phyloP scores from a whole-genome alignment of 805 yeast species.

The Ogataea salicorniae region DNA sequence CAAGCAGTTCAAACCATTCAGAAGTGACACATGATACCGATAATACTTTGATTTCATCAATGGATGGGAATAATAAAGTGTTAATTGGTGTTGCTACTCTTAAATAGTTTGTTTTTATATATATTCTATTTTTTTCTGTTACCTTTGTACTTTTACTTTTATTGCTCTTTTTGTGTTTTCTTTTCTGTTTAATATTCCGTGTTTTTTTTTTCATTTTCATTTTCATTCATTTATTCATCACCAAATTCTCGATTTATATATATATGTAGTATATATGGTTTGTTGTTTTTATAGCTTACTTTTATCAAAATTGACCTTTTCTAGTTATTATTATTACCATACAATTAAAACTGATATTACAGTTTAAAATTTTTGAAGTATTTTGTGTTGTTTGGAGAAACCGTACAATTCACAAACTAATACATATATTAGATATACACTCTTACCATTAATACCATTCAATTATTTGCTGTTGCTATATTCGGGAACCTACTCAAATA shows the following conservation, averaged over 20 bases:
- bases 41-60: slow-evolving; percentile 12
- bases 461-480: not conserved
- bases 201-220: not conserved
- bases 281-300: not conserved
- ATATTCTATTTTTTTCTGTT: not conserved
- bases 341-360: too few relatives aligned
- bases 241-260: not conserved
- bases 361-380: too few relatives aligned
- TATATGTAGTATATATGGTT: not conserved
- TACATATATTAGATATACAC: not conserved
- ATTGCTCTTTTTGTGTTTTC: not conserved
- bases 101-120: not conserved
- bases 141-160: not conserved
- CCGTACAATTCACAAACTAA: too few relatives aligned
- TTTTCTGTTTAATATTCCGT: not conserved
- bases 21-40: slow-evolving; percentile 14
- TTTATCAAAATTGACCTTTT: too few relatives aligned
- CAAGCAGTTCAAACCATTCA: slow-evolving; percentile 13
- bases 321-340: too few relatives aligned
- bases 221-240: too few relatives aligned
- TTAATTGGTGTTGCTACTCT: not conserved
- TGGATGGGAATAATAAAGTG: not conserved
- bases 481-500: slow-evolving; percentile 16
- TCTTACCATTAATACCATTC: not conserved
- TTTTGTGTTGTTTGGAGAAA: too few relatives aligned